Conservation (phyloP, 176 grass and related monocot species). For the Areca catechu region DNA sequence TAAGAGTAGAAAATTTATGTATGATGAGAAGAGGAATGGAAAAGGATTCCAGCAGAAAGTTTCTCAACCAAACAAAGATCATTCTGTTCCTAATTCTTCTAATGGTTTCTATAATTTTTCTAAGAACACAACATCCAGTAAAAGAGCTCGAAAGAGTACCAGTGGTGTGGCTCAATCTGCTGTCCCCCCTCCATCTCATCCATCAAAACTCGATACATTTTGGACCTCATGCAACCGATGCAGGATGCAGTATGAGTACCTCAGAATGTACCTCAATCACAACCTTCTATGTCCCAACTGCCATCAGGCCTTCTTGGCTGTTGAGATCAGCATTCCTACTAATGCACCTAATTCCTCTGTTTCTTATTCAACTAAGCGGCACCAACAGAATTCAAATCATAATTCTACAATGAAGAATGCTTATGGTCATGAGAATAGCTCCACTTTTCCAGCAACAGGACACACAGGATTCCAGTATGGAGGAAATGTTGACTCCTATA, state of each 20-base stretch:
- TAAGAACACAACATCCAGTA: conserved; percentile 14
- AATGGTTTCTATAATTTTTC: conserved; percentile 31
- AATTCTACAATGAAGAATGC: conserved; percentile 36
- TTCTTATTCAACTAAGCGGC: conserved; percentile 28
- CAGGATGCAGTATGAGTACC: conserved; percentile 71
- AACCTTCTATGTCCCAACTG: conserved; percentile 73
- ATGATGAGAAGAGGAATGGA: conserved; percentile 41
- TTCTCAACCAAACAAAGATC: conserved; percentile 3
- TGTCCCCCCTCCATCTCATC: conserved; percentile 5
- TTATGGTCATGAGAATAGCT: conserved; percentile 39
- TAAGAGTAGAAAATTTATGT: conserved; percentile 33
- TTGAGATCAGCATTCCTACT: conserved; percentile 41
- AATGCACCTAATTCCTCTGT: conserved; percentile 41
- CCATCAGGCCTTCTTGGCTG: conserved; percentile 57
- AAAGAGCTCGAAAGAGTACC: conserved; percentile 27
- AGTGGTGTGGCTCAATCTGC: conserved; percentile 7
- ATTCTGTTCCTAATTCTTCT: conserved; percentile 20
- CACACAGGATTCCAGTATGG: conserved; percentile 43
- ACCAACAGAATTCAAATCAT: conserved; percentile 28
- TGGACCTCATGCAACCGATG: conserved; percentile 75
- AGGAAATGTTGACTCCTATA: conserved; percentile 53
- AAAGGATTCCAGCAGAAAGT: conserved; percentile 1
- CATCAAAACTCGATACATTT: conserved; percentile 31
- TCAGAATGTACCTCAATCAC: conserved; percentile 67
- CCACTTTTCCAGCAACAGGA: conserved; percentile 41